Evolutionary conservation across 2,329 filamentous ascomycete genomes (phyloP).

Genomic region (Diaporthe citrichinensis): DNA sequence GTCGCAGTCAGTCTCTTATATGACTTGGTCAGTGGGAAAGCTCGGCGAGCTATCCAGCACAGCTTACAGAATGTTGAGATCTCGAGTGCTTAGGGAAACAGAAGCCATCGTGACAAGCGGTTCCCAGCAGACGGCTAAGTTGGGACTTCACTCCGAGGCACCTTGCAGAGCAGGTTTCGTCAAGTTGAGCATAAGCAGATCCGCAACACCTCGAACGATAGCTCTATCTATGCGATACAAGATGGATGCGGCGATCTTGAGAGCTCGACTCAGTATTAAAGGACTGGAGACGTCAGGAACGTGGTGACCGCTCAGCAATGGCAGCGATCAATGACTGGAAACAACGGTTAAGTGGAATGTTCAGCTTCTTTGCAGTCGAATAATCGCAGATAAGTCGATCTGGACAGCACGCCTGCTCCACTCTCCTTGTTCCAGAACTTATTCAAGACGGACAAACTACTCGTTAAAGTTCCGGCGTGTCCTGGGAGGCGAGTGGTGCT

Average conservation of each 20-base stretch:
- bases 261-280: slow-evolving; percentile 13
- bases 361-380: slow-evolving; percentile 2
- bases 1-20: slow-evolving; percentile 12
- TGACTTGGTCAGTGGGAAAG: not conserved
- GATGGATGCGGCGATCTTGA: not conserved
- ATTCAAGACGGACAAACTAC: slow-evolving; percentile 10
- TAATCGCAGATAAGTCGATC: slow-evolving; percentile 1
- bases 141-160: not conserved
- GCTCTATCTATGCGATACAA: slow-evolving; percentile 6
- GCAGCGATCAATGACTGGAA: slow-evolving; percentile 25
- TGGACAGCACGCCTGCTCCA: slow-evolving; percentile 6
- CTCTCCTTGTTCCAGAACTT: slow-evolving; percentile 12
- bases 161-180: not conserved
- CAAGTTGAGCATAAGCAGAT: slow-evolving; percentile 3
- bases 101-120: slow-evolving; percentile 59
- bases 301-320: not conserved
- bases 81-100: slow-evolving; percentile 67
- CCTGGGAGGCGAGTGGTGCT: not conserved
- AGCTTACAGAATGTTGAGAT: slow-evolving; percentile 68
- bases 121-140: not conserved
- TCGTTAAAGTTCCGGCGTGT: slow-evolving; percentile 16
- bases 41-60: not conserved
- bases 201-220: slow-evolving; percentile 16
- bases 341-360: slow-evolving; percentile 19
- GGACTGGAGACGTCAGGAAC: not conserved